Evolutionary conservation across 495 filamentous ascomycete species (phyloP), one percentile per base, ranked within the genome.

Genomic region (Cladorrhinum samala): DNA sequence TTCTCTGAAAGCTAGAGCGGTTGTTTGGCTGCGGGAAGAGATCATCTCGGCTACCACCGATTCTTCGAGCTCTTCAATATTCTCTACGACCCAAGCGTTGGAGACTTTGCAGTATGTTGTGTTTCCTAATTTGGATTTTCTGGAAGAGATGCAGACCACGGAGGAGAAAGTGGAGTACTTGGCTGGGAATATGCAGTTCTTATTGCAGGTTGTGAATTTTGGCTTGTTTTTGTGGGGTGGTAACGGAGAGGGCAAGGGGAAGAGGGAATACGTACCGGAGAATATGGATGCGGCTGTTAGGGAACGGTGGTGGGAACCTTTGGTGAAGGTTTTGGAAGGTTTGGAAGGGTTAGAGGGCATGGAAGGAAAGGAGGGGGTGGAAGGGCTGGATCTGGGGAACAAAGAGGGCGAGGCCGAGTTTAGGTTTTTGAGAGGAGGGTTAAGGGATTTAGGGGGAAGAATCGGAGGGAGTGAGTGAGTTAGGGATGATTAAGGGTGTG

Each of bases 21-120:
- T 97, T 9, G 78, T 80, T 20, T 96, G 94, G 88, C 71, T 96
- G 3, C 91, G 91, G 63, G 83, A 91, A 46, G 92, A 96, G 65
- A 79, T 92, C 2, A 71, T 92, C 13, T 68, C 71, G 19, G 72
- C 81, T 58, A 41, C 44, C n/a, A n/a, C n/a, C n/a, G n/a, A n/a
- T n/a, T n/a, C n/a, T 16, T 13, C 73, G 61, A 21, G 9, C 16
- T 9, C 55, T 62, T 80, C 80, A 49, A 73, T 86, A 25, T 92
- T 89, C 55, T 64, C 80, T 8, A 78, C 72, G 1, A 73, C 81
- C 2, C 70, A 72, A 8, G 69, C 73, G 11, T 59, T 78, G 40
- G 74, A 78, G 45, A 60, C 61, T 23, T 62, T 78, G 2, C 70
- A 76, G 30, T 74, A 78, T 40, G 65, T 61, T 40, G 46, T 77